A percentile compares a stretch with the other conserved stretches of the same genome.
Conservation (phyloP, 805 yeast genomes). For the Brettanomyces naardenensis region DNA sequence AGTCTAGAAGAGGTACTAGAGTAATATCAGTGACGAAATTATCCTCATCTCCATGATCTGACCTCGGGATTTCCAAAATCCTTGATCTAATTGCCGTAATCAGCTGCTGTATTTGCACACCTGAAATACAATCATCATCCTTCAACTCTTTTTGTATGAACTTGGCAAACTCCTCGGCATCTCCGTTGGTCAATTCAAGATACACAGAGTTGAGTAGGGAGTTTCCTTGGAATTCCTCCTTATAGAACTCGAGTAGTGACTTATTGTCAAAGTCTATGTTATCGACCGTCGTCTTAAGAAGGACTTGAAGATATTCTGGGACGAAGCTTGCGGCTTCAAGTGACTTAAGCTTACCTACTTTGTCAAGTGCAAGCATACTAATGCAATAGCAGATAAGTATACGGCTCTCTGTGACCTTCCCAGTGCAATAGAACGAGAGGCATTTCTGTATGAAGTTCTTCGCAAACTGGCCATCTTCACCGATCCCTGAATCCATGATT, state of each 20-base stretch:
- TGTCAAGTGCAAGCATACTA: slow-evolving; percentile 11
- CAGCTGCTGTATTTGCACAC: slow-evolving; percentile 14
- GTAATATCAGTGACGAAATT: slow-evolving; percentile 44
- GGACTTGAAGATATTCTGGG: slow-evolving; percentile 26
- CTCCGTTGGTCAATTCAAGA: slow-evolving; percentile 8
- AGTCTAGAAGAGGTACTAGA: slow-evolving; percentile 60
- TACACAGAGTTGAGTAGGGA: slow-evolving; percentile 7
- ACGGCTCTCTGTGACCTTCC: slow-evolving; percentile 16
- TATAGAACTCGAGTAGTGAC: slow-evolving; percentile 17
- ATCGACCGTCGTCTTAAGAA: slow-evolving; percentile 26
- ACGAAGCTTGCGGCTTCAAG: slow-evolving; percentile 4
- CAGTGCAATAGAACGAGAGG: slow-evolving; percentile 12
- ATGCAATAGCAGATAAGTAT: slow-evolving; percentile 20
- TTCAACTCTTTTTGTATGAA: slow-evolving; percentile 13
- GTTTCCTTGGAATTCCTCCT: slow-evolving; percentile 12
- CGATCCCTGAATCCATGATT: slow-evolving; percentile 10
- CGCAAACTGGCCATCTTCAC: slow-evolving; percentile 4
- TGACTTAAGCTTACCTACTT: slow-evolving; percentile 2
- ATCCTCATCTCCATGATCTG: slow-evolving; percentile 13
- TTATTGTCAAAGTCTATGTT: slow-evolving; percentile 21
- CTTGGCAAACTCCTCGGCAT: slow-evolving; percentile 10
- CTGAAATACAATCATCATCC: slow-evolving; percentile 5
- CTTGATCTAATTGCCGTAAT: slow-evolving; percentile 47
- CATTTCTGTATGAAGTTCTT: slow-evolving; percentile 11
- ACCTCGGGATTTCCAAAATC: slow-evolving; percentile 57